These are phyloP conservation scores for Botrytis cinerea DNA, from an alignment of 2,329 filamentous ascomycete genomes.

Conservation along the genomic window DNA sequence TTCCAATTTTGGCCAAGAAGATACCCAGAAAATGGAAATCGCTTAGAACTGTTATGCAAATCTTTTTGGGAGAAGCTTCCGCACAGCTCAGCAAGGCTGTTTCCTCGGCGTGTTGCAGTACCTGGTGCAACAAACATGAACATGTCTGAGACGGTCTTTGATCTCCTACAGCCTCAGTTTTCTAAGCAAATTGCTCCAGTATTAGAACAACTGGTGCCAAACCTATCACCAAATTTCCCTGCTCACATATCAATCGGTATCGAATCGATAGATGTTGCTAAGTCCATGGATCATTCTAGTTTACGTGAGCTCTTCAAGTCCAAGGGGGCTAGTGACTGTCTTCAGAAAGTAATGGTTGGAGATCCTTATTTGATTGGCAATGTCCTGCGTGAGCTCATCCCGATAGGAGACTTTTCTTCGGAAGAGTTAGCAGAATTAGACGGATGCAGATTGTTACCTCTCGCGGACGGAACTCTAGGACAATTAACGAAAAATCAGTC, in stretches of 20 bases:
- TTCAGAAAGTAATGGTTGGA: slow-evolving; percentile 23
- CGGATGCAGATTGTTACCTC: slow-evolving; percentile 37
- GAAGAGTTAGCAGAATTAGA: slow-evolving; percentile 30
- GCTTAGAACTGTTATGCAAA: slow-evolving; percentile 26
- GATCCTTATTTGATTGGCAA: slow-evolving; percentile 23
- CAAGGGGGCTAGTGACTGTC: background rate
- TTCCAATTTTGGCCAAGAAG: slow-evolving; percentile 35
- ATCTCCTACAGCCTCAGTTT: slow-evolving; percentile 28
- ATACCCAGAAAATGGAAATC: slow-evolving; percentile 23
- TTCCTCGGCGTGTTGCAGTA: slow-evolving; percentile 29
- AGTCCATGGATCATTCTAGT: slow-evolving; percentile 28
- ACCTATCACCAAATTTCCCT: slow-evolving; percentile 32
- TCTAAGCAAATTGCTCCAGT: slow-evolving; percentile 29
- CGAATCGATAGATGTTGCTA: slow-evolving; percentile 18
- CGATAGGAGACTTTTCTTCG: slow-evolving; percentile 1
- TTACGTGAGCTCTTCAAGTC: slow-evolving; percentile 32
- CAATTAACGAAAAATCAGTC: slow-evolving; percentile 23
- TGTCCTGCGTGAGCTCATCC: slow-evolving; percentile 25
- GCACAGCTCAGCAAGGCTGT: slow-evolving; percentile 27
- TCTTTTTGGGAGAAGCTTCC: slow-evolving; percentile 35
- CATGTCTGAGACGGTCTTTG: slow-evolving; percentile 34
- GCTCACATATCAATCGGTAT: slow-evolving; percentile 20
- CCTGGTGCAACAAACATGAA: slow-evolving; percentile 21
- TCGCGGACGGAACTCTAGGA: slow-evolving; percentile 34
- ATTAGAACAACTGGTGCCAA: slow-evolving; percentile 26